Evolutionary conservation across 2,329 filamentous ascomycete genomes (phyloP).

Genomic region (Fragosphaeria purpurea): DNA sequence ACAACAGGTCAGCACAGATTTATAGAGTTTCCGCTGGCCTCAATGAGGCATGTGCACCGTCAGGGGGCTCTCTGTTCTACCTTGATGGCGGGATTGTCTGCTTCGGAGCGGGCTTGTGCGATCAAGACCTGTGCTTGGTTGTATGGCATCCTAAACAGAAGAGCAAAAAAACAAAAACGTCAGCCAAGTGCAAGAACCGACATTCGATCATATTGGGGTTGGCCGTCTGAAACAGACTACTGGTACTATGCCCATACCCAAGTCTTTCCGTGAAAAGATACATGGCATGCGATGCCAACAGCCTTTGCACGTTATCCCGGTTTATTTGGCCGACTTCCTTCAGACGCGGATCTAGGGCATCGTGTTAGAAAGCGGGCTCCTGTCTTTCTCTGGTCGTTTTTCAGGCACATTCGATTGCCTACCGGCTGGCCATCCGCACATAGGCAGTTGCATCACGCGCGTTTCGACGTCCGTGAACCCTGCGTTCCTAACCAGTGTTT

Average conservation of each 20-base stretch:
- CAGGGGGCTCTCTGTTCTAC: conserved; percentile 22
- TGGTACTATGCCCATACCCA: conserved; percentile 25
- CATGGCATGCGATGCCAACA: conserved; percentile 44
- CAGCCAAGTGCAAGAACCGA: too few species aligned
- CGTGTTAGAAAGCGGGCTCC: neutral
- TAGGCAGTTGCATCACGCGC: conserved; percentile 54
- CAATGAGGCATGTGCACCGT: too few species aligned
- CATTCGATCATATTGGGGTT: too few species aligned
- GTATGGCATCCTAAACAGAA: conserved; percentile 38
- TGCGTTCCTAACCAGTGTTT: conserved; percentile 45
- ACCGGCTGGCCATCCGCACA: conserved; percentile 63
- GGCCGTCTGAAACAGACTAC: too few species aligned
- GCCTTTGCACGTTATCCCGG: conserved; percentile 41
- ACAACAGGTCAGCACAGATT: too few species aligned
- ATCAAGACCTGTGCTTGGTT: conserved; percentile 49
- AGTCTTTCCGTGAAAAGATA: conserved; percentile 45
- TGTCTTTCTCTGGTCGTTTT: neutral
- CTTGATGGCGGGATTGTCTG: conserved; percentile 44
- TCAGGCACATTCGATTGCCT: conserved; percentile 16
- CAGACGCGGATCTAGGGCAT: conserved; percentile 35
- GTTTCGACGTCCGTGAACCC: conserved; percentile 61
- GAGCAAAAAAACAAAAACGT: neutral
- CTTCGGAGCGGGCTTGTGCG: conserved; percentile 44
- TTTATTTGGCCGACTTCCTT: conserved; percentile 44
- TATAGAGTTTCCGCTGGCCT: too few species aligned